These are phyloP conservation scores for Chrysosporium keratinophilum DNA, from an alignment of 2,329 filamentous ascomycete genomes.

Conservation along the genomic window DNA sequence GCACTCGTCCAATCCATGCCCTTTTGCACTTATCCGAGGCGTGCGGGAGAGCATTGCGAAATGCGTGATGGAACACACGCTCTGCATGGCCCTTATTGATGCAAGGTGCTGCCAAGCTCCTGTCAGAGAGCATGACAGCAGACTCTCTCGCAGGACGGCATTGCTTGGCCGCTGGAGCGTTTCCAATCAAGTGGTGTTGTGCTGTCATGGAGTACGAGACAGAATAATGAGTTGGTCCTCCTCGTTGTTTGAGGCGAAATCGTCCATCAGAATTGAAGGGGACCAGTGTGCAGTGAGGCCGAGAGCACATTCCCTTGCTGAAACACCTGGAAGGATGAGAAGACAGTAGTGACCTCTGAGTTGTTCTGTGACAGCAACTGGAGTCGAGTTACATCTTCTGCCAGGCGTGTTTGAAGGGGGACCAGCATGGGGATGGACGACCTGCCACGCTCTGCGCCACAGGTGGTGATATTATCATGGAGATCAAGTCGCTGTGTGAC, in stretches of 20 bases:
- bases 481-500: background rate
- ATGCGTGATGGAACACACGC: background rate
- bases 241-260: background rate
- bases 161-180: background rate
- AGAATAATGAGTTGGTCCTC: background rate
- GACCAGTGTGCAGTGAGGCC: too few species aligned
- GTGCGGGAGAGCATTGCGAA: background rate
- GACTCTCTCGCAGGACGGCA: background rate
- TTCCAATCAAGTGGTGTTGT: background rate
- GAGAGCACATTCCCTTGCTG: too few species aligned
- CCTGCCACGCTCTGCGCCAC: slow-evolving; percentile 5
- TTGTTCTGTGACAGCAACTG: too few species aligned
- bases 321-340: too few species aligned
- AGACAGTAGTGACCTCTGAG: too few species aligned
- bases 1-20: background rate
- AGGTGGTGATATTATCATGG: background rate
- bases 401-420: slow-evolving; percentile 1
- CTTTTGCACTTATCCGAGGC: background rate
- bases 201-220: background rate
- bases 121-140: background rate
- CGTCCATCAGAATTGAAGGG: too few species aligned
- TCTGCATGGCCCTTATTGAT: background rate
- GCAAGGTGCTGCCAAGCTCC: background rate
- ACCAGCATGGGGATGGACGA: background rate
- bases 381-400: background rate